Conservation (phyloP, 2,329 filamentous ascomycete species). For the Penicillium italicum region DNA sequence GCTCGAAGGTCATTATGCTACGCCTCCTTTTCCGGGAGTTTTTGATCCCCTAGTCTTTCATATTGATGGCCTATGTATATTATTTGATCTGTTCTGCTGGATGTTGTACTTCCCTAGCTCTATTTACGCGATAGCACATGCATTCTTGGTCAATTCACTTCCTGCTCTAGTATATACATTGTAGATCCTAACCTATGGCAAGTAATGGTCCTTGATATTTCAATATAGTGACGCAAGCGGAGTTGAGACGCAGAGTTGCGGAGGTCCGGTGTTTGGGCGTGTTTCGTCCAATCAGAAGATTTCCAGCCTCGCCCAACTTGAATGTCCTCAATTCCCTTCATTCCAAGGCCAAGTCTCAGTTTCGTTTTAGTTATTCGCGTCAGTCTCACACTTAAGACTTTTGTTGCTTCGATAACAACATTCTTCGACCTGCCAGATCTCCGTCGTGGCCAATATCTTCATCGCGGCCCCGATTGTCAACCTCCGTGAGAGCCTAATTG, state of each 20-base stretch:
- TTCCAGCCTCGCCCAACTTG: conserved; percentile 21
- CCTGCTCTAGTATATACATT: too few relatives aligned
- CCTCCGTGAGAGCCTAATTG: conserved; percentile 7
- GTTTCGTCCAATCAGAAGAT: conserved; percentile 20
- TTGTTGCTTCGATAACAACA: conserved; percentile 4
- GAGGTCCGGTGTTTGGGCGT: conserved; percentile 13
- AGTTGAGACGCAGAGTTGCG: conserved; percentile 13
- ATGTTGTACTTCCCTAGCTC: conserved; percentile 20
- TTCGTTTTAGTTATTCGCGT: not conserved
- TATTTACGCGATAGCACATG: conserved; percentile 13
- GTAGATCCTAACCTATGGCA: not conserved
- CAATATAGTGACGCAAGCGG: conserved; percentile 1
- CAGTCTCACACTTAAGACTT: not conserved
- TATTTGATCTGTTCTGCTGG: conserved; percentile 20
- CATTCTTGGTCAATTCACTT: conserved; percentile 1
- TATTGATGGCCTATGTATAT: conserved; percentile 24
- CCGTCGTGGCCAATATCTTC: conserved; percentile 4
- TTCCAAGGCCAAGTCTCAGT: conserved; percentile 3
- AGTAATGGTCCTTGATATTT: not conserved
- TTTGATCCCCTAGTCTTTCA: conserved; percentile 2
- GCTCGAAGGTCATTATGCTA: conserved; percentile 1
- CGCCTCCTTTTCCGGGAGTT: not conserved
- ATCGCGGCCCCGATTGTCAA: not conserved
- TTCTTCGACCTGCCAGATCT: conserved; percentile 2
- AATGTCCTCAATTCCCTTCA: conserved; percentile 3